Evolutionary conservation across 2,329 filamentous ascomycete genomes (phyloP).

Genomic region (Ascocoryne sarcoides): DNA sequence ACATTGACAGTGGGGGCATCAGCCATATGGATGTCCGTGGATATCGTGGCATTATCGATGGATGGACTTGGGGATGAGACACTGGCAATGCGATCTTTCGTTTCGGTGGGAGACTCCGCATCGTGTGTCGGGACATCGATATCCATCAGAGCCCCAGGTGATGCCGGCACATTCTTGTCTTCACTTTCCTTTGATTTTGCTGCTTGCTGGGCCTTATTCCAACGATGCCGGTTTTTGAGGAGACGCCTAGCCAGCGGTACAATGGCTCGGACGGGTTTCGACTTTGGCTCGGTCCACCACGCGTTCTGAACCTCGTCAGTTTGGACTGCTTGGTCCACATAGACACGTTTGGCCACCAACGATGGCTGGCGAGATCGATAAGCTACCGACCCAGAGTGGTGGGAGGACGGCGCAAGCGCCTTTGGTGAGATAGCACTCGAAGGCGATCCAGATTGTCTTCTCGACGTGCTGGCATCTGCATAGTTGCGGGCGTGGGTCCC

Average conservation of each 20-base stretch:
- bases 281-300: slow-evolving; percentile 23
- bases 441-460: slow-evolving; percentile 25
- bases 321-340: slow-evolving; percentile 24
- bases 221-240: slow-evolving; percentile 23
- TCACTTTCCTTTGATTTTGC: slow-evolving; percentile 5
- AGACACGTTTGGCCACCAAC: slow-evolving; percentile 15
- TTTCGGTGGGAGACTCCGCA: slow-evolving; percentile 17
- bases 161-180: slow-evolving; percentile 9
- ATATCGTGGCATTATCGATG: slow-evolving; percentile 12
- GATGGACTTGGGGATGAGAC: slow-evolving; percentile 23
- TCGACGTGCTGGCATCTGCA: slow-evolving; percentile 25
- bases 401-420: slow-evolving; percentile 12
- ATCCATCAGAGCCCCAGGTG: slow-evolving; percentile 20
- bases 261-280: slow-evolving; percentile 18
- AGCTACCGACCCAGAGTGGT: slow-evolving; percentile 10
- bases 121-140: slow-evolving; percentile 14
- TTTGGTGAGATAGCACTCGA: slow-evolving; percentile 24
- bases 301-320: slow-evolving; percentile 26
- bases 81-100: slow-evolving; percentile 17
- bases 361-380: slow-evolving; percentile 20
- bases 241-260: slow-evolving; percentile 24
- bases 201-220: slow-evolving; percentile 9
- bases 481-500: slow-evolving; percentile 19
- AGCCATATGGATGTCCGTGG: slow-evolving; percentile 19
- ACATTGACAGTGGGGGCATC: slow-evolving; percentile 20